Evolutionary conservation across 768 basidiomycete genomes (phyloP), one percentile per base, ranked within the genome.

Genomic region (Leccinellum rugosiceps): DNA sequence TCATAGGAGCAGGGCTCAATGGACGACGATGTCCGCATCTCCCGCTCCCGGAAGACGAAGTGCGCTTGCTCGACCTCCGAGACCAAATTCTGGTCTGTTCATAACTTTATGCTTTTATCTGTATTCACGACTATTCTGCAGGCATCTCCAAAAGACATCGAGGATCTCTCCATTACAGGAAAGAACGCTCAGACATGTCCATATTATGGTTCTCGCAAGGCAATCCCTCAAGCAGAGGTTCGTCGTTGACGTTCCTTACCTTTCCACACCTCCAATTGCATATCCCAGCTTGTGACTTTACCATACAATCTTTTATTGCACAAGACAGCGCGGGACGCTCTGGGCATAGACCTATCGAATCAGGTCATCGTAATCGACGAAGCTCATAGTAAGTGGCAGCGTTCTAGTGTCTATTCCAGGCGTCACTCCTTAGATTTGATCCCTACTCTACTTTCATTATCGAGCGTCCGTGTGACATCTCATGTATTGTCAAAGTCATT

Each of bases 351-450:
- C 66, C 75, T 97, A 46, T 88, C 80, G 11, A 82, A 87, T 65
- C 93, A 97, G 64, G 78, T 98, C 17, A 83, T 99, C 30, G 80
- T 98, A 23, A 85, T 99, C 53, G 96, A 99, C 66, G 96, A 99
- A 76, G 96, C 96, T 0, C 96, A 99, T 72, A 98, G 93, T 94
- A 64, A 56, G 91, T 76, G 19, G 10, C 30, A 66, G 3, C 35
- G 53, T 55, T 47, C 43, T 48, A n/a, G 28, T 17, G 15, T 47
- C 25, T 8, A 52, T 49, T 44, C 57, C 32, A 44, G n/a, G 45
- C 44, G n/a, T 46, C 45, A 64, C 21, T 54, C 25, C 50, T 53
- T 57, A 95, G 93, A 97, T 71, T 74, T 97, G 50, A 93, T 95
- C 64, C 86, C 94, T 19, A 93, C 94, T 0, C 76, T 99, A 2